Evolutionary conservation across 2,329 filamentous ascomycete species (phyloP).

Genomic region (Fusarium sambucinum): DNA sequence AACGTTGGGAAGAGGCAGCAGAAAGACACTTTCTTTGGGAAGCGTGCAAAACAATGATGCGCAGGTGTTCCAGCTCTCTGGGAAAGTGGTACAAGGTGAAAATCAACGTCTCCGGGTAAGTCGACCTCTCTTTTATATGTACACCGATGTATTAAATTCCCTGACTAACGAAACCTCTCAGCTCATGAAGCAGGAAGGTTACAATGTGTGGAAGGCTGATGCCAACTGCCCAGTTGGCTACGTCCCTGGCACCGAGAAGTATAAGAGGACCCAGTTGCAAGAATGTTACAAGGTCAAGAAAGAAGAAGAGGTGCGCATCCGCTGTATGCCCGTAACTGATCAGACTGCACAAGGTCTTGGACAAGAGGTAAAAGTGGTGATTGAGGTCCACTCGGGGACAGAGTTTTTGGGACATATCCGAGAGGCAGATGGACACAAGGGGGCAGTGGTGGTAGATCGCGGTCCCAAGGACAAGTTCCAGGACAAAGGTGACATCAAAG

Average conservation of each 20-base stretch:
- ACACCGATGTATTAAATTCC: neutral
- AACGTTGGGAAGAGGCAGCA: fast-evolving
- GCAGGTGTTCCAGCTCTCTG: neutral
- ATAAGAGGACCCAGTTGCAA: neutral
- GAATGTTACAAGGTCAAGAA: neutral
- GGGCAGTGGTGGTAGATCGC: neutral
- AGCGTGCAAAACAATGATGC: neutral
- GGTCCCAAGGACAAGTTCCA: neutral
- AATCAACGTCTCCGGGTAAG: neutral
- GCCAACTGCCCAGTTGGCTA: neutral
- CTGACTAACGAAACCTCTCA: neutral
- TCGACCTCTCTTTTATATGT: too few species aligned
- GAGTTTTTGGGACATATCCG: neutral
- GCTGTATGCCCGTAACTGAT: neutral
- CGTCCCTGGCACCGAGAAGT: neutral
- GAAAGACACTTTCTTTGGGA: neutral
- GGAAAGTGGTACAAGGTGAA: neutral
- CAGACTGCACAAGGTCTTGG: neutral
- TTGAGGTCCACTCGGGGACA: neutral
- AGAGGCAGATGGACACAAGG: neutral
- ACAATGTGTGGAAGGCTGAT: neutral
- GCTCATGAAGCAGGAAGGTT: neutral
- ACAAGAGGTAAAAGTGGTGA: neutral
- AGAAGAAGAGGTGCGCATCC: neutral
- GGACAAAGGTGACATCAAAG: neutral